Percentiles rank a stretch among this genome's conserved stretches.
Evolutionary conservation across 2,329 filamentous ascomycete genomes (phyloP).

Genomic region (Dendryphion nanum): DNA sequence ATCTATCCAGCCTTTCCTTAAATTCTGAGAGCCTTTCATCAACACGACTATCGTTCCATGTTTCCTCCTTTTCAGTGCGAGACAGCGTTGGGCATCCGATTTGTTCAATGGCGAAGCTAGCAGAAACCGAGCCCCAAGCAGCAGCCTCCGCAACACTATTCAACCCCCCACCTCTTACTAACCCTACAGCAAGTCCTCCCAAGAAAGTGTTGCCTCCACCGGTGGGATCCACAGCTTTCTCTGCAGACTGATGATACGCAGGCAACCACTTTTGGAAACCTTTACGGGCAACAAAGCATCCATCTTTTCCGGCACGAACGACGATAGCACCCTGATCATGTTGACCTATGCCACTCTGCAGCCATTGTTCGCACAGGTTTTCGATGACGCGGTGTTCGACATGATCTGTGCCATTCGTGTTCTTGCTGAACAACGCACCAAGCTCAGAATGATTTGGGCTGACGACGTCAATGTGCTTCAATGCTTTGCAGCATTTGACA

Average conservation of each 20-base stretch:
- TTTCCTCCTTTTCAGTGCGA: conserved; percentile 34
- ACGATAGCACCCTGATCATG: conserved; percentile 57
- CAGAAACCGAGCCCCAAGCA: conserved; percentile 75
- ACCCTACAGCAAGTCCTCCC: conserved; percentile 57
- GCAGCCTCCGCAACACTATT: conserved; percentile 65
- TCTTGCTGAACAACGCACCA: conserved; percentile 73
- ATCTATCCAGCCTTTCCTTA: conserved; percentile 37
- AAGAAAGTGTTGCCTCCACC: conserved; percentile 93
- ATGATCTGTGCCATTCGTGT: conserved; percentile 29
- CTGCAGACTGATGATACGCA: conserved; percentile 62
- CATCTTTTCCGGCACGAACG: conserved; percentile 68
- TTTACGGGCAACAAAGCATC: conserved; percentile 57
- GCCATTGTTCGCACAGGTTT: conserved; percentile 38
- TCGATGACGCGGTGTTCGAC: conserved; percentile 43
- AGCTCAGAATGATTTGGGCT: conserved; percentile 88
- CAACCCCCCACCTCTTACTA: conserved; percentile 50
- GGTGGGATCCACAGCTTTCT: conserved; percentile 81
- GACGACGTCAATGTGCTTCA: conserved; percentile 57
- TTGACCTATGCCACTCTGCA: conserved; percentile 35
- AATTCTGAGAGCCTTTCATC: conserved; percentile 44
- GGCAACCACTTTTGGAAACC: conserved; percentile 64
- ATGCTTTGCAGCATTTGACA: conserved; percentile 52
- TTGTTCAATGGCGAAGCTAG: conserved; percentile 93
- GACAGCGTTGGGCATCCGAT: conserved; percentile 71
- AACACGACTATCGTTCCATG: conserved; percentile 50